These are phyloP conservation scores for Barnettozyma hawaiiensis DNA, from an alignment of 1,139 yeast genomes.

Conservation along the genomic window DNA sequence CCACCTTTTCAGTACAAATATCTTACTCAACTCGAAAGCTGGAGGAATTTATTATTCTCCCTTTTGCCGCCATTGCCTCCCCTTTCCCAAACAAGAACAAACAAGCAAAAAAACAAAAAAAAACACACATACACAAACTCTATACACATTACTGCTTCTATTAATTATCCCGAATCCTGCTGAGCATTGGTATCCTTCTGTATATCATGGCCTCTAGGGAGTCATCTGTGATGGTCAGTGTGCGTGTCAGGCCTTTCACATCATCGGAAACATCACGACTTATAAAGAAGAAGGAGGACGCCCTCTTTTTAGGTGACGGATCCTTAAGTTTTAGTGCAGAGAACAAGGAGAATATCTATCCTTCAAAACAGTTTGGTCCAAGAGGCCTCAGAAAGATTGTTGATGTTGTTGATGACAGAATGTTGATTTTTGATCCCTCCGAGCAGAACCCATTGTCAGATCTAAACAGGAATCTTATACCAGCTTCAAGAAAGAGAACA, in stretches of 20 bases:
- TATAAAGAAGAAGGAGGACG: constrained; percentile 33
- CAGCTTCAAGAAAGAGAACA: constrained; percentile 26
- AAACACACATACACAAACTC: background rate
- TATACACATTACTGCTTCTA: background rate
- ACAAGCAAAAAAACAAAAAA: too few relatives aligned
- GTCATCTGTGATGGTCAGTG: constrained; percentile 73
- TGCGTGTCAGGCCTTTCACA: constrained; percentile 83
- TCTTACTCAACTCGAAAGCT: background rate
- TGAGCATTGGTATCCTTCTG: background rate
- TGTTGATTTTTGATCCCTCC: constrained; percentile 88
- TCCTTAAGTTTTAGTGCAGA: constrained; percentile 33
- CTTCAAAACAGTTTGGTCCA: constrained; percentile 32
- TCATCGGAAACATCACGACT: constrained; percentile 45
- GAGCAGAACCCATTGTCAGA: constrained; percentile 61
- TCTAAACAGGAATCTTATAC: constrained; percentile 53
- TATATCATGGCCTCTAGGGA: constrained; percentile 23
- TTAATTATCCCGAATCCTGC: background rate
- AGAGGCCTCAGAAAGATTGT: constrained; percentile 65
- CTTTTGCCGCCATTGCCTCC: too few relatives aligned
- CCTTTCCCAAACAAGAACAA: too few relatives aligned
- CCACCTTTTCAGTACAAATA: background rate
- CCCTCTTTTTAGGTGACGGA: constrained; percentile 53
- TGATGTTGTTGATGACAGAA: constrained; percentile 79
- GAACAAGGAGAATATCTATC: constrained; percentile 19
- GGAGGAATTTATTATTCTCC: background rate